Percentiles rank a stretch among this genome's conserved stretches.
Evolutionary conservation across 257 asterid genomes (phyloP).

Genomic region (Fraxinus cuspidata): DNA sequence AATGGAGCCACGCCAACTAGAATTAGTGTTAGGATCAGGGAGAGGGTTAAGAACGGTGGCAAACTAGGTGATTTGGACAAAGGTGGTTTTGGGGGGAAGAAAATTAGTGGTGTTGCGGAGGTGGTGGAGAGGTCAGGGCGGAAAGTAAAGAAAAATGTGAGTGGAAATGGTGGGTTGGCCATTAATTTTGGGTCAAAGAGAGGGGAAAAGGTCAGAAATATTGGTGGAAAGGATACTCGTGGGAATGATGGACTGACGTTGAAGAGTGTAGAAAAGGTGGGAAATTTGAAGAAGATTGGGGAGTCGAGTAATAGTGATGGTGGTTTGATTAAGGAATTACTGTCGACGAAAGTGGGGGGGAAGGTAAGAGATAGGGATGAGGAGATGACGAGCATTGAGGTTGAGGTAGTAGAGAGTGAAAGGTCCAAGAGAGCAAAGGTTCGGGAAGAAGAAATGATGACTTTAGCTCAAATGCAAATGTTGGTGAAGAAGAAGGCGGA

Average conservation of each 20-base stretch:
- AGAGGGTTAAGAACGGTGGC: slow-evolving; percentile 44
- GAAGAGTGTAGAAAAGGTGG: slow-evolving; percentile 23
- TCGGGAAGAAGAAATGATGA: slow-evolving; percentile 68
- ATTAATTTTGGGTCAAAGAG: slow-evolving; percentile 26
- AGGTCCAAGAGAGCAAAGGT: slow-evolving; percentile 33
- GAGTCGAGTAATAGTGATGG: slow-evolving; percentile 14
- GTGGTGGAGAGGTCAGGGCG: slow-evolving; percentile 31
- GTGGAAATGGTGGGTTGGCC: slow-evolving; percentile 27
- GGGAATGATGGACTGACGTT: background rate
- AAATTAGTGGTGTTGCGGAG: slow-evolving; percentile 37
- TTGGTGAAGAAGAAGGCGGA: slow-evolving; percentile 49
- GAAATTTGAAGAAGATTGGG: background rate
- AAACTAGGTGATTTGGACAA: slow-evolving; percentile 42
- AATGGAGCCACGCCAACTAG: slow-evolving; percentile 36
- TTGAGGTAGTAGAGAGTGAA: slow-evolving; percentile 31
- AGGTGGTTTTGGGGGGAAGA: slow-evolving; percentile 39
- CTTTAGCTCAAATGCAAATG: slow-evolving; percentile 75
- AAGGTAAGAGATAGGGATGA: slow-evolving; percentile 9
- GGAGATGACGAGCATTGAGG: slow-evolving; percentile 26
- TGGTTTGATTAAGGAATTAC: slow-evolving; percentile 21
- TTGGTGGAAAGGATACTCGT: background rate
- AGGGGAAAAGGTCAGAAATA: background rate
- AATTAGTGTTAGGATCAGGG: slow-evolving; percentile 64
- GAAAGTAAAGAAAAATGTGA: slow-evolving; percentile 22
- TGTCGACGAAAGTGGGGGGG: slow-evolving; percentile 21